Percentiles rank a stretch among this genome's conserved stretches.
Evolutionary conservation across 345 rosid species (phyloP).

Genomic region (Cardamine chenopodiifolia): DNA sequence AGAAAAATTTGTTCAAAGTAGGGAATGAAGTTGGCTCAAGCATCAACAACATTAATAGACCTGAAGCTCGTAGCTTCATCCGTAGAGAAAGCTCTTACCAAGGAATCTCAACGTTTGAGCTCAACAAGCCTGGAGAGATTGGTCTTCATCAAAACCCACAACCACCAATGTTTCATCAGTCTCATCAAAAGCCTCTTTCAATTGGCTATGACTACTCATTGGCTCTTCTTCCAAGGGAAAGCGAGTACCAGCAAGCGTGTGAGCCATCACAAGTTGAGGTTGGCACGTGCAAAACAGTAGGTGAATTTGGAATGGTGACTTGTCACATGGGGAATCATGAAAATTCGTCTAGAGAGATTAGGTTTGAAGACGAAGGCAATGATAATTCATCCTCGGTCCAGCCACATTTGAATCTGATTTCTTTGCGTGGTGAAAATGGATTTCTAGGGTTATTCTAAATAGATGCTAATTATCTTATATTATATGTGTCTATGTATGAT

Average conservation of each 20-base stretch:
- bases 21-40: slow-evolving; percentile 58
- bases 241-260: slow-evolving; percentile 59
- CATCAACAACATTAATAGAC: slow-evolving; percentile 38
- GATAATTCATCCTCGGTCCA: slow-evolving; percentile 44
- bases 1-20: slow-evolving; percentile 82
- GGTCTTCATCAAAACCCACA: slow-evolving; percentile 60
- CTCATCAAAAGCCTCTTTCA: slow-evolving; percentile 46
- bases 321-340: slow-evolving; percentile 53
- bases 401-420: slow-evolving; percentile 59
- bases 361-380: slow-evolving; percentile 52
- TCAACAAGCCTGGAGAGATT: slow-evolving; percentile 61
- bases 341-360: slow-evolving; percentile 54
- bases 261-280: slow-evolving; percentile 58
- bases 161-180: slow-evolving; percentile 29
- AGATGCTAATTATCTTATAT: background rate
- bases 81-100: slow-evolving; percentile 55
- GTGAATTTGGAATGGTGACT: slow-evolving; percentile 75
- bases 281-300: slow-evolving; percentile 54
- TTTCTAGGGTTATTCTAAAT: slow-evolving; percentile 62
- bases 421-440: slow-evolving; percentile 85
- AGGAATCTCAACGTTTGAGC: slow-evolving; percentile 47
- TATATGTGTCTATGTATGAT: background rate
- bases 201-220: slow-evolving; percentile 47
- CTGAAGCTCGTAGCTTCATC: slow-evolving; percentile 48
- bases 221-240: slow-evolving; percentile 45